A percentile compares a stretch with the other conserved stretches of the same genome.
Conservation (phyloP, 2,329 filamentous ascomycete species). For the Lasiodiplodia sp. region DNA sequence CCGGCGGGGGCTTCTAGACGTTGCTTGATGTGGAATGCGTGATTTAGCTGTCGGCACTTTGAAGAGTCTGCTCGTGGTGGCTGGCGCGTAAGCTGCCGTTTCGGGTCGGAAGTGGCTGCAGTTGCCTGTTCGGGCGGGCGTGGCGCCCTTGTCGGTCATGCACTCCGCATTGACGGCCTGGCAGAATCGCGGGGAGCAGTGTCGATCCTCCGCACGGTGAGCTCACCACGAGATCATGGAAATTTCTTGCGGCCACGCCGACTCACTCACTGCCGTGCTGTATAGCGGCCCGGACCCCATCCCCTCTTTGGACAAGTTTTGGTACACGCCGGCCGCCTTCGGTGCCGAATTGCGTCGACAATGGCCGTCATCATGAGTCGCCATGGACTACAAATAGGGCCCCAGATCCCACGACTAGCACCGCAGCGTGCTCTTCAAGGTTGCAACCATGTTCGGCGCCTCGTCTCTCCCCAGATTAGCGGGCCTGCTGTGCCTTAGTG, state of each 20-base stretch:
- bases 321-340: not conserved
- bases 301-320: not conserved
- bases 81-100: not conserved
- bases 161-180: constrained; percentile 9
- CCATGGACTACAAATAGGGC: constrained; percentile 1
- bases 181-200: constrained; percentile 13
- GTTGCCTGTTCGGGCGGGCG: not conserved
- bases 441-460: constrained; percentile 12
- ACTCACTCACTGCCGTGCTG: not conserved
- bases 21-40: not conserved
- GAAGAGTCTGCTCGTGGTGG: not conserved
- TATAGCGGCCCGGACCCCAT: not conserved
- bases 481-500: constrained; percentile 16
- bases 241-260: not conserved
- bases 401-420: not conserved
- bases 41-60: not conserved
- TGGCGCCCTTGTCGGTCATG: not conserved
- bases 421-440: constrained; percentile 3
- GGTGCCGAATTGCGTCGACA: constrained; percentile 3
- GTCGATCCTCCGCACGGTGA: constrained; percentile 26
- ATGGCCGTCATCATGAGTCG: not conserved
- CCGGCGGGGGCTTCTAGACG: too few species aligned
- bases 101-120: not conserved
- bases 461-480: not conserved
- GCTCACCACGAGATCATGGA: not conserved